phyloP scores from a whole-genome alignment of 805 yeast species.

The Candida hungchunana region DNA sequence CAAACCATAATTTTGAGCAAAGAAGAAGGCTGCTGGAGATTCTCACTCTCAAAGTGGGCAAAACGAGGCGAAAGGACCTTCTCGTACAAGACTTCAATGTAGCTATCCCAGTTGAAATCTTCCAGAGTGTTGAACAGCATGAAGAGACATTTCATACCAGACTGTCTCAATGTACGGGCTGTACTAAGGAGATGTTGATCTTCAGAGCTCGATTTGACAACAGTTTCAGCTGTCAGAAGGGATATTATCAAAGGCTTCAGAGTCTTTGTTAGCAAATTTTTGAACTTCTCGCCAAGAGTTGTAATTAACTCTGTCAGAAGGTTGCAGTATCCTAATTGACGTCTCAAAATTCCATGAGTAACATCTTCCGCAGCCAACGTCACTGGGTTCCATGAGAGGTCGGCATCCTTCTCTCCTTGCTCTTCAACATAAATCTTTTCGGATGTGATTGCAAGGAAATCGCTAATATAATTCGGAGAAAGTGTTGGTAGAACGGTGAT shows the following conservation, averaged over 20 bases:
- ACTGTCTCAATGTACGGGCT: conserved; percentile 58
- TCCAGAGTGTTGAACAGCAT: conserved; percentile 53
- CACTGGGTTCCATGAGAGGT: conserved; percentile 3
- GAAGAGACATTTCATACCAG: conserved; percentile 61
- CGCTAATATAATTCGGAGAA: conserved; percentile 43
- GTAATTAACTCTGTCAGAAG: conserved; percentile 51
- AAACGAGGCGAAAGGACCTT: conserved; percentile 63
- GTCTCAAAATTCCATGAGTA: conserved; percentile 37
- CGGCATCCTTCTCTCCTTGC: conserved; percentile 18
- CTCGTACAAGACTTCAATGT: conserved; percentile 46
- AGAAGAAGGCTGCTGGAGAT: conserved; percentile 79
- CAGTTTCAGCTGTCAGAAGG: conserved; percentile 48
- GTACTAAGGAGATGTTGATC: conserved; percentile 26
- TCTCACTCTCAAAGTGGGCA: conserved; percentile 63
- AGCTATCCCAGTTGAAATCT: conserved; percentile 53
- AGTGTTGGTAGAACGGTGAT: conserved; percentile 59
- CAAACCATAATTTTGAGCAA: conserved; percentile 59
- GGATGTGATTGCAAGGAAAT: conserved; percentile 61
- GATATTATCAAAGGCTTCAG: conserved; percentile 36
- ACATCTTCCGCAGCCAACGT: conserved; percentile 24
- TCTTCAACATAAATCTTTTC: conserved; percentile 42
- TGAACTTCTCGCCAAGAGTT: conserved; percentile 55
- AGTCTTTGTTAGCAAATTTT: conserved; percentile 35
- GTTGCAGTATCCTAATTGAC: conserved; percentile 61
- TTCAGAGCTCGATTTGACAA: conserved; percentile 22